Evolutionary conservation across 1,139 yeast species (phyloP).

Genomic region (Meyerozyma athensensis): DNA sequence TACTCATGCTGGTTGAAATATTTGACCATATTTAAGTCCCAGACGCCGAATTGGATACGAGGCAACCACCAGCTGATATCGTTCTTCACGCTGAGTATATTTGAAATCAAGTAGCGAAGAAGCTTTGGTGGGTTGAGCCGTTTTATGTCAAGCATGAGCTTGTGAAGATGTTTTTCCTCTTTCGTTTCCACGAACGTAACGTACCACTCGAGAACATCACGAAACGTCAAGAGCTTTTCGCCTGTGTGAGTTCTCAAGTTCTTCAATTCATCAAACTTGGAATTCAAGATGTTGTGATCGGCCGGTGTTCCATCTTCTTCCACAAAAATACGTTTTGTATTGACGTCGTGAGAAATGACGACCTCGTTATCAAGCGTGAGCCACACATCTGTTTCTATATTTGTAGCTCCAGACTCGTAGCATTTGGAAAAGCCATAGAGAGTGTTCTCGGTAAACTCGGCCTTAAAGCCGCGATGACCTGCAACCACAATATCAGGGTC

Average conservation of each 20-base stretch:
- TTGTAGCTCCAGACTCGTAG: conserved; percentile 60
- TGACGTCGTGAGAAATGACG: conserved; percentile 71
- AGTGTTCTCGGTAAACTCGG: conserved; percentile 75
- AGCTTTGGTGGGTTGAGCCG: conserved; percentile 60
- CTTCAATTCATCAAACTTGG: conserved; percentile 40
- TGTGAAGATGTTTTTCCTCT: conserved; percentile 13
- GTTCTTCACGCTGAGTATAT: conserved; percentile 41
- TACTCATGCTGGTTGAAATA: conserved; percentile 40
- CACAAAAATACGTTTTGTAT: conserved; percentile 58
- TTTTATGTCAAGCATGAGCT: conserved; percentile 81
- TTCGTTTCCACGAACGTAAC: conserved; percentile 27
- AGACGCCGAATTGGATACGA: conserved; percentile 71
- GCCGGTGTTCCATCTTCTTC: conserved; percentile 36
- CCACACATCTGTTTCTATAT: conserved; percentile 84
- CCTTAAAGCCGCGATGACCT: conserved; percentile 53
- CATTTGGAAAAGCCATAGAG: conserved; percentile 69
- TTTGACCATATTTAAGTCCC: conserved; percentile 66
- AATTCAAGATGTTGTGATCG: conserved; percentile 36
- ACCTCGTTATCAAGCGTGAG: conserved; percentile 66
- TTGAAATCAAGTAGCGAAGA: conserved; percentile 47
- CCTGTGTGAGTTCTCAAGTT: conserved; percentile 53
- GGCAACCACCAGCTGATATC: conserved; percentile 64
- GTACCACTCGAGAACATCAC: conserved; percentile 58
- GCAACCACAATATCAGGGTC: conserved; percentile 18
- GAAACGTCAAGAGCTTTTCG: conserved; percentile 58